A percentile compares a stretch with the other conserved stretches of the same genome.
Conservation (phyloP, 257 asterid genomes). For the Nicotiana paniculata region DNA sequence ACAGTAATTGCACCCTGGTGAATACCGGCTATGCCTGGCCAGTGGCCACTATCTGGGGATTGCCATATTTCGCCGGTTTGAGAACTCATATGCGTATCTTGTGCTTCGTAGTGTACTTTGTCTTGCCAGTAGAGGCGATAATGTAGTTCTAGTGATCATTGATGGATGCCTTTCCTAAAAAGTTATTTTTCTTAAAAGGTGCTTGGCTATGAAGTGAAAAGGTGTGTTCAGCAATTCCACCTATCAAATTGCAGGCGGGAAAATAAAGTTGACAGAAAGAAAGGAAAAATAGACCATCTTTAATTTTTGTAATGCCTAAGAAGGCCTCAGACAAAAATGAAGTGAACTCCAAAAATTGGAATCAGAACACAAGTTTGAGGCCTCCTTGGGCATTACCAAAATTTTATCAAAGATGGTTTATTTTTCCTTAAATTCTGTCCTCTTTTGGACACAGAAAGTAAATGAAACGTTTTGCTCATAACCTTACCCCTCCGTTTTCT, state of each 20-base stretch:
- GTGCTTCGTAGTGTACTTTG: not conserved
- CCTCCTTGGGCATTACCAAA: no score
- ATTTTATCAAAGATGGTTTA: no score
- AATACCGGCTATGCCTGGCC: not conserved
- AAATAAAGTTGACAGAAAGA: no score
- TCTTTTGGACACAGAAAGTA: no score
- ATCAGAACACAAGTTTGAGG: no score
- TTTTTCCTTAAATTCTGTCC: no score
- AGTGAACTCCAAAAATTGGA: not conserved
- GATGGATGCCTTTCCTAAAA: not conserved
- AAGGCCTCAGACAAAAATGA: no score
- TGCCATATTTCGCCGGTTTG: not conserved
- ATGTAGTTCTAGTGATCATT: not conserved
- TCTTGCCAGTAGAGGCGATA: not conserved
- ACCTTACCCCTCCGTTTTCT: no score
- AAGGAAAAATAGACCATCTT: no score
- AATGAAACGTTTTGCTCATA: no score
- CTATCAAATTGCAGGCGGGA: no score
- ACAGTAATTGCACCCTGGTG: not conserved
- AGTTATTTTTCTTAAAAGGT: not conserved
- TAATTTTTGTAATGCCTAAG: no score
- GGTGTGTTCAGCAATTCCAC: not conserved
- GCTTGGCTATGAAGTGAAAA: not conserved
- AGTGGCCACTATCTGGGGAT: not conserved
- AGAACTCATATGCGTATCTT: not conserved